These are phyloP conservation scores for Tuber magnatum DNA, from an alignment of 495 filamentous ascomycete species.

Conservation along the genomic window DNA sequence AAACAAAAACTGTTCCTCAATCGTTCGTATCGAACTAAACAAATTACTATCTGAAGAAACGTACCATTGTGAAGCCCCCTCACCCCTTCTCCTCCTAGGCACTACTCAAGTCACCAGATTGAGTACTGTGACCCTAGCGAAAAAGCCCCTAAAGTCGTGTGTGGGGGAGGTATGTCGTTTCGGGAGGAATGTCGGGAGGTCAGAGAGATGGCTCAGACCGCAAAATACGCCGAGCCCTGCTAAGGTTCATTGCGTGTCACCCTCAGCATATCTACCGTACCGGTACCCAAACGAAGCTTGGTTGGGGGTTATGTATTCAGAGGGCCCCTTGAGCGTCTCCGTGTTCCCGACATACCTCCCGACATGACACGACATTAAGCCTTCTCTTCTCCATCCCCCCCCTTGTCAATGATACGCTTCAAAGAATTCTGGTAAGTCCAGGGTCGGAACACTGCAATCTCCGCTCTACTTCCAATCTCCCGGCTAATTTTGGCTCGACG, in stretches of 20 bases:
- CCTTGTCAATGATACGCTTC: slow-evolving; percentile 10
- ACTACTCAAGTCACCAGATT: no score
- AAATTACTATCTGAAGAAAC: not conserved
- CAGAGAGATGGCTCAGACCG: no score
- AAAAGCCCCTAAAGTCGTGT: not conserved
- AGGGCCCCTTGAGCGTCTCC: no score
- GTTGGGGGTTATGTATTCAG: no score
- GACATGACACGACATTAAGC: not conserved
- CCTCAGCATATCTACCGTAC: no score
- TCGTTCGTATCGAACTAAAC: not conserved
- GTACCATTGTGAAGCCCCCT: not conserved
- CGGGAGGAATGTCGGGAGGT: no score
- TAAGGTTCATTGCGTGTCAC: no score
- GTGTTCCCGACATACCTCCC: no score
- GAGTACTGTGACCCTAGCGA: not conserved
- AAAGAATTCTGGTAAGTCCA: not conserved
- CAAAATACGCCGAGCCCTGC: no score
- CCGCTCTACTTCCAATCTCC: slow-evolving; percentile 56
- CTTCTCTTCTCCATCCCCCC: slow-evolving; percentile 10
- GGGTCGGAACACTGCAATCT: slow-evolving; percentile 20
- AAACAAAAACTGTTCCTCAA: not conserved
- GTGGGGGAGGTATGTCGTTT: no score
- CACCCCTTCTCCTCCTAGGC: not conserved
- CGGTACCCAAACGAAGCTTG: no score
- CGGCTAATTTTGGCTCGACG: slow-evolving; percentile 65